Evolutionary conservation across 1,284 basidiomycete genomes (phyloP).

Genomic region (Crepidotus sp.): DNA sequence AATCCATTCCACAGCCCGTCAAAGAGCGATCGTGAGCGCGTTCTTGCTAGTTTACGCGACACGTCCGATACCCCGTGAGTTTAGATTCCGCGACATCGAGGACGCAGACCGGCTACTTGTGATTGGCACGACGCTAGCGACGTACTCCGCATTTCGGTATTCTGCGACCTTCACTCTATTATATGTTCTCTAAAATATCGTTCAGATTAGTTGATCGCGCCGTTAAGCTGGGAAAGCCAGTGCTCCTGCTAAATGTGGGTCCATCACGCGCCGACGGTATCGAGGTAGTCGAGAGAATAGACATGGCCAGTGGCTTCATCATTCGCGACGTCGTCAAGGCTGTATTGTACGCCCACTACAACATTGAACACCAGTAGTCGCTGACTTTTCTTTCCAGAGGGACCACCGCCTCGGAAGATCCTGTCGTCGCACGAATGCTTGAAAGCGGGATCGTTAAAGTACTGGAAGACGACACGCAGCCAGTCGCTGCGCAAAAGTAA

Average conservation of each 20-base stretch:
- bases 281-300: conserved; percentile 67
- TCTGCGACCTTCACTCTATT: not conserved
- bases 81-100: conserved; percentile 55
- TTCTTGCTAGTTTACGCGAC: not conserved
- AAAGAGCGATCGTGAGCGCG: conserved; percentile 63
- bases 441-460: conserved; percentile 45
- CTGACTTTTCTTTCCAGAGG: conserved; percentile 32
- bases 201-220: conserved; percentile 74
- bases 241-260: conserved; percentile 78
- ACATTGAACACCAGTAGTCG: no score
- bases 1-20: conserved; percentile 59
- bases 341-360: conserved; percentile 43
- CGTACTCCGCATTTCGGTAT: conserved; percentile 83
- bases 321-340: conserved; percentile 52
- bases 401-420: conserved; percentile 30
- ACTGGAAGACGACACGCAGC: conserved; percentile 32
- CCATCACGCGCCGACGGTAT: conserved; percentile 78
- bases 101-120: conserved; percentile 62
- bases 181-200: not conserved
- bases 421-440: conserved; percentile 40
- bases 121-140: conserved; percentile 84
- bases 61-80: not conserved
- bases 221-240: conserved; percentile 62
- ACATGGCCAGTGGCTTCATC: conserved; percentile 60
- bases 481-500: conserved; percentile 19